Conservation (phyloP, 306 rosid genomes). For the Nissolia schottii region DNA sequence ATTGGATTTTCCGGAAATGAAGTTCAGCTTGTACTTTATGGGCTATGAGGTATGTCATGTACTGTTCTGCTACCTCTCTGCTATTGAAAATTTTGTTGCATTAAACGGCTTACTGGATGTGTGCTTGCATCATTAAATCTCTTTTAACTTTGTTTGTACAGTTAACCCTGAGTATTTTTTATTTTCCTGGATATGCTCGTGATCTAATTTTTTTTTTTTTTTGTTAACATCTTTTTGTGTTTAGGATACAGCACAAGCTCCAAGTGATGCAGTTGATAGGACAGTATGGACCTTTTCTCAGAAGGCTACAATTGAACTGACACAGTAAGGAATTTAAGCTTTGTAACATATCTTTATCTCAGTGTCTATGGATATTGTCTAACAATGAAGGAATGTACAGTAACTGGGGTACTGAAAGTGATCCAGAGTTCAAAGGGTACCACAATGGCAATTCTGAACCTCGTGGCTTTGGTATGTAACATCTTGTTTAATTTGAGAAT, state of each 20-base stretch:
- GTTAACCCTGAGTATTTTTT: background rate
- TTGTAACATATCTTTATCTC: background rate
- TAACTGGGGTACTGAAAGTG: slow-evolving; percentile 97
- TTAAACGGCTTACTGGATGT: slow-evolving; percentile 14
- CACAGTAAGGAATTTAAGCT: slow-evolving; percentile 60
- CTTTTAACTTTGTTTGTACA: background rate
- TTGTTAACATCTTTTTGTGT: slow-evolving; percentile 20
- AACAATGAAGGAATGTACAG: slow-evolving; percentile 41
- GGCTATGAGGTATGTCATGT: slow-evolving; percentile 70
- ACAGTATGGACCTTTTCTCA: slow-evolving; percentile 87
- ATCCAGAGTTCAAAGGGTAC: slow-evolving; percentile 95
- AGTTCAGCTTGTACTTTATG: slow-evolving; percentile 86
- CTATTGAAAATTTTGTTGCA: slow-evolving; percentile 12
- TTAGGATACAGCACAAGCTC: slow-evolving; percentile 63
- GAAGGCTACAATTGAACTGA: slow-evolving; percentile 86
- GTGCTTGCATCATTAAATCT: background rate
- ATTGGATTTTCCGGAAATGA: slow-evolving; percentile 86
- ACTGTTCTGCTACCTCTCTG: background rate
- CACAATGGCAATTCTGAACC: slow-evolving; percentile 99
- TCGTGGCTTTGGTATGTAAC: slow-evolving; percentile 81
- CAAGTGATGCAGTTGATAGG: slow-evolving; percentile 59
- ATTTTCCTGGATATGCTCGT: slow-evolving; percentile 8
- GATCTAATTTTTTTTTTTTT: slow-evolving; percentile 11
- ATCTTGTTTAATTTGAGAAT: background rate
- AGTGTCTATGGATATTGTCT: slow-evolving; percentile 1